Conservation (phyloP, 176 grass and related monocot genomes). For the Paspalum vaginatum region DNA sequence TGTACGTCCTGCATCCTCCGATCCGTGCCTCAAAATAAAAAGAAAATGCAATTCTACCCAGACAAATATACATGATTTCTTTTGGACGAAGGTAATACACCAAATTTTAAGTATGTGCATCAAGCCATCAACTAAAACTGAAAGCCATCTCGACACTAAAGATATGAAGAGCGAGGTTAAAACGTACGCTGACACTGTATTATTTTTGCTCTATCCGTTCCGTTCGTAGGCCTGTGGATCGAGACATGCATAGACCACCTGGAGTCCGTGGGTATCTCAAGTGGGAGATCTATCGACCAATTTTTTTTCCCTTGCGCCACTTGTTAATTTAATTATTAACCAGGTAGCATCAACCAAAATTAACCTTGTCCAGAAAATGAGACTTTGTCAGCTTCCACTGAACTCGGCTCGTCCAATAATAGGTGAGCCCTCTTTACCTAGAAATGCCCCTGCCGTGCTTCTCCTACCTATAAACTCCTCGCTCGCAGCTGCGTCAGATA, state of each 20-base stretch:
- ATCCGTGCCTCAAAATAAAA: too few species aligned
- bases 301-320: background rate
- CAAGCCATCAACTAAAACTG: too few species aligned
- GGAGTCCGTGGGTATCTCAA: background rate
- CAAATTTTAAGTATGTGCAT: too few species aligned
- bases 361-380: slow-evolving; percentile 30
- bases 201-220: background rate
- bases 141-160: background rate
- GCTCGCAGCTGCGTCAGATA: slow-evolving; percentile 12
- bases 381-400: slow-evolving; percentile 33
- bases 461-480: slow-evolving; percentile 29
- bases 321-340: background rate
- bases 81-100: too few species aligned
- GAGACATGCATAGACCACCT: background rate
- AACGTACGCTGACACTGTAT: background rate
- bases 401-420: slow-evolving; percentile 39
- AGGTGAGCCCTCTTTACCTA: background rate
- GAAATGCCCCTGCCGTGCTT: slow-evolving; percentile 6
- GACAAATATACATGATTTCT: too few species aligned
- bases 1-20: too few species aligned
- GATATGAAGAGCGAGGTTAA: background rate
- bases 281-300: background rate
- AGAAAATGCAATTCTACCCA: too few species aligned
- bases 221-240: background rate
- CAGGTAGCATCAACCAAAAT: slow-evolving; percentile 22